Percentiles rank a stretch among this genome's conserved stretches.
Evolutionary conservation across 2,329 filamentous ascomycete species (phyloP).

Genomic region (Lithohypha guttulata): DNA sequence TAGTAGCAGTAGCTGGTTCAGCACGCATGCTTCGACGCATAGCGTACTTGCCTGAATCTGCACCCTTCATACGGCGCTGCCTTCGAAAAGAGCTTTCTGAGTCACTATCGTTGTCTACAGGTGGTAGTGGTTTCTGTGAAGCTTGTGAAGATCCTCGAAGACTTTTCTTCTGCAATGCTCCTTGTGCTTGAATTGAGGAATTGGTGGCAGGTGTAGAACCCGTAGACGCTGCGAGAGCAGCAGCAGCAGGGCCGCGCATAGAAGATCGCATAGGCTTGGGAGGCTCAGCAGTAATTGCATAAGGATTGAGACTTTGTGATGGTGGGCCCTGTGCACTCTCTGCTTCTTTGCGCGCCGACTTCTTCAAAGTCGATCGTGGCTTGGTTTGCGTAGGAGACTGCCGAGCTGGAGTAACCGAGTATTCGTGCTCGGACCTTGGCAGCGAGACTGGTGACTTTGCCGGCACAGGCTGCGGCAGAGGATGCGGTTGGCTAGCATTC

Average conservation of each 20-base stretch:
- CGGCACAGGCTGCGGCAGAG: too few species aligned
- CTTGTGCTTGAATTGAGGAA: constrained; percentile 17
- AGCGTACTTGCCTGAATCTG: constrained; percentile 36
- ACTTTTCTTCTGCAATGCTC: constrained; percentile 28
- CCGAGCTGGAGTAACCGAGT: too few species aligned
- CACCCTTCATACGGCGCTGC: constrained; percentile 34
- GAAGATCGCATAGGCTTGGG: background rate
- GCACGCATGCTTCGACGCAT: constrained; percentile 68
- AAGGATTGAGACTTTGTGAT: background rate
- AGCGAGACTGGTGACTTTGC: too few species aligned
- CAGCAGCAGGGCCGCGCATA: background rate
- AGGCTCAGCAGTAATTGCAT: background rate
- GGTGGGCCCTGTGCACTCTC: background rate
- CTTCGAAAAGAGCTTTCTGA: constrained; percentile 65
- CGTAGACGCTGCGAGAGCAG: constrained; percentile 4
- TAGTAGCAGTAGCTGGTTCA: constrained; percentile 28
- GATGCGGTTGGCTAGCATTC: too few species aligned
- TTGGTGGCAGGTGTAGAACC: constrained; percentile 6
- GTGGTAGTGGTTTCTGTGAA: background rate
- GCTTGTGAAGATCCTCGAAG: constrained; percentile 22
- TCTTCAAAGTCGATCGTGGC: background rate
- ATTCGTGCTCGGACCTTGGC: too few species aligned
- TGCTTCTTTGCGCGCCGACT: constrained; percentile 15
- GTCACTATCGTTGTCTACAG: constrained; percentile 51
- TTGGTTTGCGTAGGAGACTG: background rate